A percentile compares a stretch with the other conserved stretches of the same genome.
phyloP scores from a whole-genome alignment of 305 asterid genomes.

The Solanum chacoense region DNA sequence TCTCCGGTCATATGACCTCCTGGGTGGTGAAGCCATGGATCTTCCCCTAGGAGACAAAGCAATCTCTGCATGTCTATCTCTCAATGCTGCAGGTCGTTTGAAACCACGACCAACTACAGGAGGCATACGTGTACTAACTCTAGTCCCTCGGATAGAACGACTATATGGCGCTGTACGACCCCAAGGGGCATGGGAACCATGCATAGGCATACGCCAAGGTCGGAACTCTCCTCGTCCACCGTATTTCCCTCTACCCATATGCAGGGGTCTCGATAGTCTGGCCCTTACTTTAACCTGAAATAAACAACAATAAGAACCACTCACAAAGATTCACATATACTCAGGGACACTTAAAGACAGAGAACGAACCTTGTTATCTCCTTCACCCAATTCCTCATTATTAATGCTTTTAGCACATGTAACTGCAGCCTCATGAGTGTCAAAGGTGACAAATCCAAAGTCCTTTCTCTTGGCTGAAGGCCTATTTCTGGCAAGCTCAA shows the following conservation, averaged over 20 bases:
- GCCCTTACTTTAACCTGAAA: conserved; percentile 97
- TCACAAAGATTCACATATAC: neutral
- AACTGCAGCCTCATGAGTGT: conserved; percentile 86
- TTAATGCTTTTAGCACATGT: conserved; percentile 89
- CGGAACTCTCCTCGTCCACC: conserved; percentile 59
- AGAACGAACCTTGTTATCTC: conserved; percentile 58
- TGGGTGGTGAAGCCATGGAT: conserved; percentile 56
- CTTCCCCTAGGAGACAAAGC: conserved; percentile 61
- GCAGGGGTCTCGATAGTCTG: conserved; percentile 92
- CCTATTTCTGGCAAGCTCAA: conserved; percentile 98
- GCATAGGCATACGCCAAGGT: conserved; percentile 42
- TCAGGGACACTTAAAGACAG: neutral
- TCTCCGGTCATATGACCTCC: conserved; percentile 79
- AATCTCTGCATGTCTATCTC: conserved; percentile 69
- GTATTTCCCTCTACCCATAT: conserved; percentile 88
- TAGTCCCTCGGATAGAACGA: conserved; percentile 43
- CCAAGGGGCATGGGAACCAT: conserved; percentile 68
- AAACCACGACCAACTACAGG: conserved; percentile 53
- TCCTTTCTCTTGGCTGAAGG: conserved; percentile 98
- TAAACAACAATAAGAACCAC: neutral
- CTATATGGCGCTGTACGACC: conserved; percentile 44
- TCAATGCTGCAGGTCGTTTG: conserved; percentile 45
- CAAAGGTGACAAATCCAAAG: conserved; percentile 89
- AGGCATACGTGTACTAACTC: conserved; percentile 50
- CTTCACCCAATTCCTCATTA: conserved; percentile 89